Base-by-base conservation (phyloP, 768 basidiomycete genomes). In the Rhodotorula babjevae region DNA sequence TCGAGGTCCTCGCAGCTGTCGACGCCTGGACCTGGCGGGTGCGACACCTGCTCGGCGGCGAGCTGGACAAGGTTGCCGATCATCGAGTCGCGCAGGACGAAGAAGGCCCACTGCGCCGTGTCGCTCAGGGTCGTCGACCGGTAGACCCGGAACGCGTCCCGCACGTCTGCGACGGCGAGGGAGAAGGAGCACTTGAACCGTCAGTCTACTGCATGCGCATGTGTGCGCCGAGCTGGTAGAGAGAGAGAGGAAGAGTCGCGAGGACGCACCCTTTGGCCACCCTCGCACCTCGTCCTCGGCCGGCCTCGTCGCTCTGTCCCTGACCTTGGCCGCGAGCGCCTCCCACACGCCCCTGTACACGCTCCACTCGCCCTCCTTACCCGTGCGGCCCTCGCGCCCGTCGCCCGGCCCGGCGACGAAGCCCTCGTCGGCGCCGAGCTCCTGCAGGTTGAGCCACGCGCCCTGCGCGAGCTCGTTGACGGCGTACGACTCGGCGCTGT, bases 71-170 rank as follows among this genome's bases (percentile, higher is more conserved):
- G 70, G 15, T 50, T 65, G 19, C 65, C 76, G 31, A 83, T 76
- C 80, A 83, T 80, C 19, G 80, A 76, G 10, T 81, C 79, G 25
- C 83, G 77, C 7, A 83, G 72, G n/a, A 83, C 80, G 68, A 83
- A 84, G 74, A 79, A 83, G 11, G 59, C 70, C 63, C 76, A 77
- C 59, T 76, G 74, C n/a, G 76, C 56, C 31, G 71, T 61, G 33
- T 79, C 78, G 49, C 63, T 55, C n/a, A 76, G 59, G n/a, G 58
- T 63, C 16, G 69, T 73, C 33, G 62, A 33, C 7, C 78, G 67
- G 47, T 79, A 71, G 23, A 67, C 44, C 12, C 72, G 60, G 62
- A 78, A 77, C 19, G 62, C 71, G 36, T 76, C 71, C 40, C 67
- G 53, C 52, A 76, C 31, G 65, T 78, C 77, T 78, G 68, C 16